Conservation (phyloP, 305 asterid genomes). For the Euphrasia arctica region DNA sequence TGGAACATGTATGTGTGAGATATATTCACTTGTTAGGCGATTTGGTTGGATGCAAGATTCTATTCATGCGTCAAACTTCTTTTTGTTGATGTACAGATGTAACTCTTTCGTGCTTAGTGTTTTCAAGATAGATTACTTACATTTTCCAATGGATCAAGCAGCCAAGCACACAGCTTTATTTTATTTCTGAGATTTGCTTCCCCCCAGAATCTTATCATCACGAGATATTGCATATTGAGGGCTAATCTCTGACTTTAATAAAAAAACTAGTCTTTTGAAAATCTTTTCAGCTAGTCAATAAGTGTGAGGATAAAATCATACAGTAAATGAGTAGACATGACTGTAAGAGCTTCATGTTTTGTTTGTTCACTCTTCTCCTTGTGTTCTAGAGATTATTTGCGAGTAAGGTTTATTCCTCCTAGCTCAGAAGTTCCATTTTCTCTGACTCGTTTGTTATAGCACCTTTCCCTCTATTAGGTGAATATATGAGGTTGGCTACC, state of each 20-base stretch:
- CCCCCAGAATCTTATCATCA: constrained; percentile 14
- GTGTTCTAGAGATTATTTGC: too few relatives aligned
- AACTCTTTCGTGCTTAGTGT: background rate
- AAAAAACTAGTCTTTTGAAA: constrained; percentile 1
- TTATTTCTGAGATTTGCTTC: background rate
- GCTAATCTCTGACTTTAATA: constrained; percentile 1
- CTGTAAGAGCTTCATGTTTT: background rate
- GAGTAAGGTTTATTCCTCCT: too few relatives aligned
- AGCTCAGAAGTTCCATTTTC: too few relatives aligned
- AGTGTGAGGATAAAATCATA: background rate
- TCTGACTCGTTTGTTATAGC: too few relatives aligned
- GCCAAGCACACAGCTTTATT: background rate
- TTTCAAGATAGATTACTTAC: constrained; percentile 3
- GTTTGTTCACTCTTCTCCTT: background rate
- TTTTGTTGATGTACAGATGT: constrained; percentile 1
- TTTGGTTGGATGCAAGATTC: constrained; percentile 13
- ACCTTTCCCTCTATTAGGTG: background rate
- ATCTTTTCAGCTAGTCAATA: background rate
- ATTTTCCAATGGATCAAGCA: background rate
- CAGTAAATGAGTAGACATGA: constrained; percentile 8
- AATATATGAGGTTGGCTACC: background rate
- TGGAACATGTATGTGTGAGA: constrained; percentile 17
- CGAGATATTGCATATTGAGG: background rate
- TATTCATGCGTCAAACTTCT: too few relatives aligned
- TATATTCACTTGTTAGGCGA: constrained; percentile 13